Conservation (phyloP, 2,329 filamentous ascomycete genomes). For the Coniochaeta pulveracea region DNA sequence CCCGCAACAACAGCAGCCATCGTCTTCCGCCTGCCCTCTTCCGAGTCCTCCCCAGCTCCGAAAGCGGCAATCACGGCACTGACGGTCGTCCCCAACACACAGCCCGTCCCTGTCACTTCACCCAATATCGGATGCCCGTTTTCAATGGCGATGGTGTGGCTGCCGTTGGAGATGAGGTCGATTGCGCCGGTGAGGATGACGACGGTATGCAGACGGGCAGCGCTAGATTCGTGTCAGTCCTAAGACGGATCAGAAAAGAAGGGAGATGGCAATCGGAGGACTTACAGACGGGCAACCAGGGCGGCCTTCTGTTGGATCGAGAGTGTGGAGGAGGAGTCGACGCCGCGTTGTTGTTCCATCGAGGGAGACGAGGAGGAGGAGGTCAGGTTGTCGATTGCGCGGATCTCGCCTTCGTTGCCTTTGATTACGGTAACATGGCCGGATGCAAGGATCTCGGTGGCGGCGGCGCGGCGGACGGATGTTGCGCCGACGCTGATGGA, state of each 20-base stretch:
- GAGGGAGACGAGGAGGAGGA: slow-evolving; percentile 8
- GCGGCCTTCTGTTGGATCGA: slow-evolving; percentile 35
- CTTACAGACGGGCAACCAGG: slow-evolving; percentile 53
- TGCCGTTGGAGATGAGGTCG: slow-evolving; percentile 70
- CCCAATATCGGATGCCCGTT: slow-evolving; percentile 70
- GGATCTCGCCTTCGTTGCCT: slow-evolving; percentile 84
- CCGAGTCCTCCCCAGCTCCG: slow-evolving; percentile 38
- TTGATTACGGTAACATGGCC: slow-evolving; percentile 86
- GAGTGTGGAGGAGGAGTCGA: slow-evolving; percentile 60
- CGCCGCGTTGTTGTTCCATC: slow-evolving; percentile 61
- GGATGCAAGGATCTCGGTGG: slow-evolving; percentile 56
- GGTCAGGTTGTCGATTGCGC: slow-evolving; percentile 43
- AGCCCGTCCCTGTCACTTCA: slow-evolving; percentile 69
- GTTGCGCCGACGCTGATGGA: slow-evolving; percentile 62
- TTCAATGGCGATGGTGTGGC: slow-evolving; percentile 50
- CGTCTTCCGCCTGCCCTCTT: no score
- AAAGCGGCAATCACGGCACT: slow-evolving; percentile 59
- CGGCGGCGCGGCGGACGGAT: slow-evolving; percentile 55
- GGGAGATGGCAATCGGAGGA: no score
- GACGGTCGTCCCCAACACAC: slow-evolving; percentile 72
- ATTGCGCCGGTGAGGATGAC: slow-evolving; percentile 72
- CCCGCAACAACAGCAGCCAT: slow-evolving; percentile 64
- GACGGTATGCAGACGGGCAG: slow-evolving; percentile 55
- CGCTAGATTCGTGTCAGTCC: no score
- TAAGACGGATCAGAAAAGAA: no score